Conservation (phyloP, 805 yeast species). For the Monosporozyma solicola region DNA sequence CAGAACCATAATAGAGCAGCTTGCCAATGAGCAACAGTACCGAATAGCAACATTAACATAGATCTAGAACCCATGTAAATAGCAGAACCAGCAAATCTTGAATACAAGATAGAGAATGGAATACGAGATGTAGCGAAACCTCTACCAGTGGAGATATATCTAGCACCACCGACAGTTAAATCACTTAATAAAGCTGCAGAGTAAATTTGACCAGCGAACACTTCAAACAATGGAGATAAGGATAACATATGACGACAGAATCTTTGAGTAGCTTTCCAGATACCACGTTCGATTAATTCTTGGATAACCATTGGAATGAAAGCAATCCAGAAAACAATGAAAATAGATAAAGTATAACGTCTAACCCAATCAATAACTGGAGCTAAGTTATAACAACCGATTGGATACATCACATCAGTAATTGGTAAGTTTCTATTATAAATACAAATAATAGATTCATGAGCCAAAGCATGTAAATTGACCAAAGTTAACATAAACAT, state of each 20-base stretch:
- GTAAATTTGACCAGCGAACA: slow-evolving; percentile 72
- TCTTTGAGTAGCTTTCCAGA: slow-evolving; percentile 66
- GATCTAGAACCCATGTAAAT: slow-evolving; percentile 80
- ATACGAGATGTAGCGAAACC: slow-evolving; percentile 78
- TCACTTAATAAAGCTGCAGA: slow-evolving; percentile 63
- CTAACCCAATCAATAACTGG: slow-evolving; percentile 77
- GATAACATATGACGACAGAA: slow-evolving; percentile 60
- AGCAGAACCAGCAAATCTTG: slow-evolving; percentile 74
- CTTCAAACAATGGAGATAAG: slow-evolving; percentile 73
- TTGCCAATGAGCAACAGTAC: slow-evolving; percentile 79
- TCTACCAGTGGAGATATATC: slow-evolving; percentile 79
- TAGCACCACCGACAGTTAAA: slow-evolving; percentile 76
- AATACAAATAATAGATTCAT: slow-evolving; percentile 59
- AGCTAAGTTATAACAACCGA: slow-evolving; percentile 63
- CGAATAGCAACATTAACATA: slow-evolving; percentile 61
- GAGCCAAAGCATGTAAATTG: slow-evolving; percentile 64
- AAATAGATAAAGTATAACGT: slow-evolving; percentile 72
- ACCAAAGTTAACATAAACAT: slow-evolving; percentile 61
- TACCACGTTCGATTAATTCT: slow-evolving; percentile 74
- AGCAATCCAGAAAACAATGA: slow-evolving; percentile 73
- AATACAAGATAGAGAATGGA: slow-evolving; percentile 63
- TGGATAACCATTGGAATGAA: slow-evolving; percentile 71
- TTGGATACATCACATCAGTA: slow-evolving; percentile 56
- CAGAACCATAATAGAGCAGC: slow-evolving; percentile 95
- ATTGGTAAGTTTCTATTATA: slow-evolving; percentile 58